Evolutionary conservation across 2,329 filamentous ascomycete genomes (phyloP), one percentile per base, ranked within the genome.

Genomic region (Alternaria brassicae): DNA sequence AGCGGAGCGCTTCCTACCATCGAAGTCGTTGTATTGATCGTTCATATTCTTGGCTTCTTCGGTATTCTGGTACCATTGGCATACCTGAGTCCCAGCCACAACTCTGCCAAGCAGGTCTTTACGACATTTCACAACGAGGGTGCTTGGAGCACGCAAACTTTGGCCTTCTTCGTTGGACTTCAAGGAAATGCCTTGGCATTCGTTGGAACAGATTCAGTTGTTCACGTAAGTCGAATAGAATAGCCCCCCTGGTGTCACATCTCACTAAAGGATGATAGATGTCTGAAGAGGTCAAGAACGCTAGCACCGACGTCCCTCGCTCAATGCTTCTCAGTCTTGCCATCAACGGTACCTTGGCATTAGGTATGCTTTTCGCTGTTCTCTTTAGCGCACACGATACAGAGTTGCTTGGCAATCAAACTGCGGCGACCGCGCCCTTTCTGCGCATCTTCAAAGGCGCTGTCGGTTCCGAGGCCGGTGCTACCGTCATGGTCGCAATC

Each of bases 41-140:
- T 85, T 4, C 84, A 86, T 56, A 73, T 85, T n/a, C 67, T 82
- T 13, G 84, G 83, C 4, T 82, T 85, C 67, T 82, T 85, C 56
- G 83, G 79, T 0, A 81, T 85, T 54, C 70, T 86, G 10, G 81
- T 85, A 23, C 72, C 75, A 0, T 17, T 77, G 47, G 72, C 75
- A 2, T 77, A 77, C 40, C 56, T 77, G 21, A 70, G 74, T 1
- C 77, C 81, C 1, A 74, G 76, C 8, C 76, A 79, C 39, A 75
- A 77, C 17, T 73, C 80, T 0, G 67, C 77, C 13, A 71, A 71
- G 41, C 62, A 69, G 1, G 75, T 84, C 0, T 83, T 85, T 57
- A 79, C 79, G 3, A 71, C 77, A 1, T 85, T 85, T 61, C 72
- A 77, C 19, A 84, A 85, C 56, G 56, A 69, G 15, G 82, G 82